These are phyloP conservation scores for Penicillium sp. DNA, from an alignment of 2,329 filamentous ascomycete species.

Conservation along the genomic window DNA sequence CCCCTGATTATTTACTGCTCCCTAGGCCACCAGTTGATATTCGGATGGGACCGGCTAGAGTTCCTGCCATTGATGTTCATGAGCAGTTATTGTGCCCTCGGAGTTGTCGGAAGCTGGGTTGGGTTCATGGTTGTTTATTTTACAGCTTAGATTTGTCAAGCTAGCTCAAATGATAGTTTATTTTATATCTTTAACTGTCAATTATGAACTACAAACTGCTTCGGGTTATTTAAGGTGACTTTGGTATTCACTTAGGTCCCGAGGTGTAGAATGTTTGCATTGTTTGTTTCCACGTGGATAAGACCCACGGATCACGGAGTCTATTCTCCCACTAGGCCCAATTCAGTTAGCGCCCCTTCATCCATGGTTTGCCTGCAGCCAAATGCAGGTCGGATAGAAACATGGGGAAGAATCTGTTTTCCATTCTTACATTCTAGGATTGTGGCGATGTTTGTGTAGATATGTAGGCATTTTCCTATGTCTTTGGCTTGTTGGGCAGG, in stretches of 20 bases:
- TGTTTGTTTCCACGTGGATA: slow-evolving; percentile 20
- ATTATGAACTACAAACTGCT: background rate
- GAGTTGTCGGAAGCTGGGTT: slow-evolving; percentile 91
- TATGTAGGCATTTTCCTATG: too few species aligned
- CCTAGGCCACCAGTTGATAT: slow-evolving; percentile 69
- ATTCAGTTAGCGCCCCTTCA: slow-evolving; percentile 11
- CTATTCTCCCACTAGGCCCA: slow-evolving; percentile 12
- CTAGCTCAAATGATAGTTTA: background rate
- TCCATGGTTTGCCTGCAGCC: slow-evolving; percentile 16
- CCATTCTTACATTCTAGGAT: background rate
- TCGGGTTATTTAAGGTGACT: background rate
- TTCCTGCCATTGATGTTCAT: slow-evolving; percentile 96
- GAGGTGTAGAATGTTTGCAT: slow-evolving; percentile 14
- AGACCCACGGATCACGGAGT: slow-evolving; percentile 18
- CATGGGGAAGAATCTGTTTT: slow-evolving; percentile 1
- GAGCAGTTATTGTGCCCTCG: slow-evolving; percentile 84
- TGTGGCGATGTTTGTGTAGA: background rate
- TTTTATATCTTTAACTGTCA: background rate
- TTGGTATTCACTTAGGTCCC: background rate
- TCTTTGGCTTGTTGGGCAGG: background rate
- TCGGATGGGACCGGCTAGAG: slow-evolving; percentile 64
- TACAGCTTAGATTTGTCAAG: slow-evolving; percentile 29
- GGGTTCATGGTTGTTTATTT: slow-evolving; percentile 93
- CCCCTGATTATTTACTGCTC: slow-evolving; percentile 85
- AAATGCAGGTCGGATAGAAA: slow-evolving; percentile 14